These are phyloP conservation scores for Phytophthora ohioensis DNA, from an alignment of 352 stramenopile genomes.

Conservation along the genomic window DNA sequence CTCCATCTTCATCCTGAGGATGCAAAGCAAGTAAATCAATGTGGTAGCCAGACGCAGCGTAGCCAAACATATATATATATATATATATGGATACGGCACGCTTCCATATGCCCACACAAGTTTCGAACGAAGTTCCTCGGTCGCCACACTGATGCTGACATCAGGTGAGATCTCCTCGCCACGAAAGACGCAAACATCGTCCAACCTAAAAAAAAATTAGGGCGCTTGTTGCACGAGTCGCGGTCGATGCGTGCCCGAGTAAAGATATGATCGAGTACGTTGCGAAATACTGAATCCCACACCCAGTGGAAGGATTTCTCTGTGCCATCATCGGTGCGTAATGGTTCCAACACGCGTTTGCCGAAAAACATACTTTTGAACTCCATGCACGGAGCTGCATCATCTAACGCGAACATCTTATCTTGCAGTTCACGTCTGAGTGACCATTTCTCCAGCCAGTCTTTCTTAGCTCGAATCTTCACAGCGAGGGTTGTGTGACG, in stretches of 20 bases:
- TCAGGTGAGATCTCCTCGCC: conserved; percentile 21
- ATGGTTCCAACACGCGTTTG: background rate
- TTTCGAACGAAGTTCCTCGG: conserved; percentile 14
- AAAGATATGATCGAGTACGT: conserved; percentile 21
- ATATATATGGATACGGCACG: conserved; percentile 4
- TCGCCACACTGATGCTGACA: conserved; percentile 14
- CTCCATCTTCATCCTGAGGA: background rate
- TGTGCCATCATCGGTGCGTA: conserved; percentile 3
- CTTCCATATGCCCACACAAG: conserved; percentile 21
- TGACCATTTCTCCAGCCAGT: conserved; percentile 12
- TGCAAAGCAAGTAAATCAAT: conserved; percentile 13
- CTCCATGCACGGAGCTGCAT: conserved; percentile 8
- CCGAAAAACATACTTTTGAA: conserved; percentile 16
- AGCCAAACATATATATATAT: conserved; percentile 14
- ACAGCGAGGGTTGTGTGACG: conserved; percentile 15
- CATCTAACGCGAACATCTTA: conserved; percentile 16
- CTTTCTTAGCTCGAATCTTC: conserved; percentile 17
- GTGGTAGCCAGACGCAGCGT: conserved; percentile 24
- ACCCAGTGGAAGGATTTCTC: conserved; percentile 11
- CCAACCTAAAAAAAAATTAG: conserved; percentile 26
- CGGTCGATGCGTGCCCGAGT: conserved; percentile 15
- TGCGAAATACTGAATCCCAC: conserved; percentile 22
- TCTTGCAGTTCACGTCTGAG: conserved; percentile 13
- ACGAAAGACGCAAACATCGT: conserved; percentile 30
- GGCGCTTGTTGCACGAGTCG: conserved; percentile 12